Base-by-base conservation (phyloP, 768 basidiomycete genomes). In the Kwoniella botswanensis region DNA sequence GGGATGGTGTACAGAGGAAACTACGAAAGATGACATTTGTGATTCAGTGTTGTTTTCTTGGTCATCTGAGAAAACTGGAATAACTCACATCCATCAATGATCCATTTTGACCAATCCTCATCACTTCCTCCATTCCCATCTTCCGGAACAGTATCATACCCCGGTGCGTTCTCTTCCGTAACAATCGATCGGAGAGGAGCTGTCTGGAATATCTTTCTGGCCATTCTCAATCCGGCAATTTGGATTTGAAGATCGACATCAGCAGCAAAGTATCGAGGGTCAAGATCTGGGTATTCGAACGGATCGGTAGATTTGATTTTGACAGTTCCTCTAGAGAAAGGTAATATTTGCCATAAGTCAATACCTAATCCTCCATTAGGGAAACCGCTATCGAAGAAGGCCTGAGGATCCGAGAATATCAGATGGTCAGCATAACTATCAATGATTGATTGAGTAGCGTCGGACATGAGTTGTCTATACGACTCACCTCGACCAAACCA, bases 241-340 rank as follows among this genome's bases (percentile, higher is more conserved):
- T 77, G 75, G 46, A 81, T 79, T 46, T 81, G 73, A 43, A 77
- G 76, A 65, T 81, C 80, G 65, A 77, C 76, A 7, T 78, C 78
- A 9, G 78, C 80, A 24, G 76, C 71, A 65, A 90, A 87, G 82
- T 91, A 91, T 70, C 86, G 82, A 4, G 91, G 91, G 81, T 92
- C 88, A 77, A 92, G 88, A 55, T 86, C 78, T 6, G 90, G 89
- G 26, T 85, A 76, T 70, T 88, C 87, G 82, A 91, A 92, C 1
- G 88, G 84, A 68, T 88, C 86, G n/a, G 86, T 84, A 6, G 88
- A 87, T 77, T 86, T 89, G 83, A 91, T 88, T 69, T 87, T 87
- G 26, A 91, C 76, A 3, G 86, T 86, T n/a, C 91, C 91, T 57
- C 88, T 86, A 43, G 75, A 76, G 75, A 76, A 79, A 15, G 78